Base-by-base conservation (phyloP, 2,329 filamentous ascomycete species). In the Davidsoniella australis region DNA sequence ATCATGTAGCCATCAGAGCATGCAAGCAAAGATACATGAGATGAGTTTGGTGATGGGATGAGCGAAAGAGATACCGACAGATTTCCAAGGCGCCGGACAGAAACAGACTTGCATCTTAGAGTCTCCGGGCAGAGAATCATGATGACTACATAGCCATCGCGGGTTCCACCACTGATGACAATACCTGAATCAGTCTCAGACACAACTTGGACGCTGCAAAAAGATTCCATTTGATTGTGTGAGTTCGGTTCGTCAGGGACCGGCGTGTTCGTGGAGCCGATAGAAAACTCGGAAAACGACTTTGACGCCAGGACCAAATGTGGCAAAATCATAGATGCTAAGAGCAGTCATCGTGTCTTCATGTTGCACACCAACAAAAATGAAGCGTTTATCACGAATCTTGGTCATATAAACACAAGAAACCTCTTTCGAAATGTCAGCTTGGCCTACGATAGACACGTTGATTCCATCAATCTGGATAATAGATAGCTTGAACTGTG, bases 141-240 rank as follows among this genome's bases (percentile, higher is more conserved):
- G 0, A 64, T 71, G 24, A 73, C 58, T 2, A 76, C 58, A 36
- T 72, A 66, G 1, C 75, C 75, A 50, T 69, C 70, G 47, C 72
- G 66, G 23, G 71, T 75, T 7, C 74, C 74, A 7, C 66, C 57
- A 4, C 68, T 57, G 2, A 75, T 46, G 12, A 63, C 57, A 0
- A 60, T 56, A 5, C 56, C 58, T 10, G 58, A 52, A 1, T 47
- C 40, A 2, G 53, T 54, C 47, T 64, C 58, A 2, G 57, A 56
- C 6, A 66, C 55, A 39, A 58, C 53, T 26, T 63, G 62, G 36
- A 75, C 63, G 48, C 68, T 73, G 7, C 68, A 73, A 17, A 73
- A 58, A 1, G 70, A 61, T 50, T 72, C 69, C 14, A 63, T 50
- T 1, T 46, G 17, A 18, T 53, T 55, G 45, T 14, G 51, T 20